A percentile compares a stretch with the other conserved stretches of the same genome.
Evolutionary conservation across 1,139 yeast species (phyloP).

Genomic region (Diutina ranongensis): DNA sequence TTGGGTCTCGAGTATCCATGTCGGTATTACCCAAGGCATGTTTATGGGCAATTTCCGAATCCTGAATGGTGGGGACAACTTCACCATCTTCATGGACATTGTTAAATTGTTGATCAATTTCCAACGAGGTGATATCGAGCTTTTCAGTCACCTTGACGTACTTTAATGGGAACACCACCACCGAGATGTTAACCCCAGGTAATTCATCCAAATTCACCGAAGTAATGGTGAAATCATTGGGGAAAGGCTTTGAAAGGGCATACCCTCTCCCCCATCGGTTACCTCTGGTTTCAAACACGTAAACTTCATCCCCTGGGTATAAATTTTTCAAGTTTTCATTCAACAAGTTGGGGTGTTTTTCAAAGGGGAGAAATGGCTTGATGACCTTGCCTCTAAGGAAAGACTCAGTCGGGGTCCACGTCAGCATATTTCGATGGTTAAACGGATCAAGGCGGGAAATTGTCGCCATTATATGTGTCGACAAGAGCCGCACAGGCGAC

Average conservation of each 20-base stretch:
- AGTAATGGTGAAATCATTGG: slow-evolving; percentile 55
- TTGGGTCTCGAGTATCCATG: slow-evolving; percentile 7
- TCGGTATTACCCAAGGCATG: slow-evolving; percentile 19
- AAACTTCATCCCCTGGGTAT: slow-evolving; percentile 75
- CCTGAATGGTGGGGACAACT: slow-evolving; percentile 34
- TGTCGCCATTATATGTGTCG: background rate
- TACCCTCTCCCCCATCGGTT: slow-evolving; percentile 78
- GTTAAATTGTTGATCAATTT: slow-evolving; percentile 22
- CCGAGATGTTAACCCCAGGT: slow-evolving; percentile 39
- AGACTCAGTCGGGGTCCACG: slow-evolving; percentile 28
- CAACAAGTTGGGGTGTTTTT: slow-evolving; percentile 31
- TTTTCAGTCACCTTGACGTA: slow-evolving; percentile 31
- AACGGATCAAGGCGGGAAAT: background rate
- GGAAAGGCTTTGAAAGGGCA: slow-evolving; percentile 49
- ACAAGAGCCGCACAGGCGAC: background rate
- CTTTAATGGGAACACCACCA: slow-evolving; percentile 52
- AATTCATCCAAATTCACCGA: slow-evolving; percentile 50
- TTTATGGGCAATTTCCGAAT: slow-evolving; percentile 26
- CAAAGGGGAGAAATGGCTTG: slow-evolving; percentile 52
- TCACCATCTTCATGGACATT: slow-evolving; percentile 16
- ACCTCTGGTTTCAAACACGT: slow-evolving; percentile 56
- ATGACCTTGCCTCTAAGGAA: slow-evolving; percentile 41
- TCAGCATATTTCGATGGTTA: slow-evolving; percentile 8
- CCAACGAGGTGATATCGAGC: slow-evolving; percentile 18
- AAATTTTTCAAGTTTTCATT: slow-evolving; percentile 39